A percentile compares a stretch with the other conserved stretches of the same genome.
Evolutionary conservation across 2,329 filamentous ascomycete species (phyloP).

Genomic region (Pseudocercospora pini-densiflorae): DNA sequence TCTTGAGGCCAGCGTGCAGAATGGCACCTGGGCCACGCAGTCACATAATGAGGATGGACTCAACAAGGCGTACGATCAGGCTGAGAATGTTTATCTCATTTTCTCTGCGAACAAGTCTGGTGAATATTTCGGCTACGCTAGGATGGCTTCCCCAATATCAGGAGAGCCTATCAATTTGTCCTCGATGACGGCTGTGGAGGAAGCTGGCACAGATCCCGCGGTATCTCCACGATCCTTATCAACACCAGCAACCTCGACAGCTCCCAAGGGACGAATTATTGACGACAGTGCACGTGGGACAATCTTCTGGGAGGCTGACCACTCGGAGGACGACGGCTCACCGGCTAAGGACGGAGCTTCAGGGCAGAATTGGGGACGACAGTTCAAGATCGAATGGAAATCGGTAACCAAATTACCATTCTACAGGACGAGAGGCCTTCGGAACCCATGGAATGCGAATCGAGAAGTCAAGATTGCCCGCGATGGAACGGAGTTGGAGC

Average conservation of each 20-base stretch:
- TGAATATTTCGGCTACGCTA: constrained; percentile 93
- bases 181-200: constrained; percentile 20
- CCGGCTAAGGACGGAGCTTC: constrained; percentile 45
- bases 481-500: constrained; percentile 92
- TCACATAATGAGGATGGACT: constrained; percentile 86
- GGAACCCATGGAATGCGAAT: constrained; percentile 95
- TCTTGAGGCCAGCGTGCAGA: constrained; percentile 83
- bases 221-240: constrained; percentile 79
- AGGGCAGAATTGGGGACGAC: constrained; percentile 80
- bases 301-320: constrained; percentile 92
- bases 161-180: constrained; percentile 58
- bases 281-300: constrained; percentile 93
- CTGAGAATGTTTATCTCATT: constrained; percentile 85
- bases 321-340: constrained; percentile 57
- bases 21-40: constrained; percentile 92
- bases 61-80: constrained; percentile 80
- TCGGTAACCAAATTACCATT: constrained; percentile 85
- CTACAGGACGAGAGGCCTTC: constrained; percentile 81
- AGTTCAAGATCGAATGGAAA: constrained; percentile 89
- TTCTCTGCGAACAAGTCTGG: constrained; percentile 98
- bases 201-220: constrained; percentile 32
- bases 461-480: constrained; percentile 94
- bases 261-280: constrained; percentile 84
- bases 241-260: constrained; percentile 76
- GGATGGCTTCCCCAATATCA: constrained; percentile 84